Evolutionary conservation across 2,329 filamentous ascomycete species (phyloP), one percentile per base, ranked within the genome.

Genomic region (Epichloe baconii): DNA sequence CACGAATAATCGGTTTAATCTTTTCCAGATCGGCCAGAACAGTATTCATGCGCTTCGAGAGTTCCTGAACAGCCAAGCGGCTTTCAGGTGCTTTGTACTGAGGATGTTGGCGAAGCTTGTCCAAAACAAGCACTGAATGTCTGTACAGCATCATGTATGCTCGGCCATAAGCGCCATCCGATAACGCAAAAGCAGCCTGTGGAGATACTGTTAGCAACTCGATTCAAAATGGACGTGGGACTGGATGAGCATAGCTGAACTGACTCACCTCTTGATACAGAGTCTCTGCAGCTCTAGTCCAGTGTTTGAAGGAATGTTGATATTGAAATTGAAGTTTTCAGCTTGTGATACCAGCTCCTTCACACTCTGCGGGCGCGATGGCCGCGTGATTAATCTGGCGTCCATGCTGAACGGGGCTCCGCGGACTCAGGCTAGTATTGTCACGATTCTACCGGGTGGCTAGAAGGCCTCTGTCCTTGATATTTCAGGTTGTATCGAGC

Each of bases 91-190:
- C 76, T 58, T 79, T 84, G 44, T 80, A 80, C 51, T 93, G 81
- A 1, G 91, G 89, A 59, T 97, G 93, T 1, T 72, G 76, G 0
- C 79, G 76, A 8, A 98, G 74, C 50, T 85, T 77, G 6, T 88
- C 79, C 31, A 95, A 72, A 23, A 95, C 79, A n/a, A 98, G 80
- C 49, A 84, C 77, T 10, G 88, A 88, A 68, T 95, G 89, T 58
- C 93, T 83, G 64, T 93, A 88, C n/a, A 95, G 79, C 53, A 97
- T 81, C 50, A 96, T 78, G 66, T 95, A 98, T 4, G 91, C 87
- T 62, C 93, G 85, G 59, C 89, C 81, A 56, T 88, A 81, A 67
- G 96, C 90, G 61, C 85, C 84, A 67, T 97, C 91, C 42, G 79
- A 78, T 61, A 93, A 78, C 64, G 95, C 95, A 59, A 91, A 88